Conservation (phyloP, 345 rosid species). For the Erucastrum elatum region DNA sequence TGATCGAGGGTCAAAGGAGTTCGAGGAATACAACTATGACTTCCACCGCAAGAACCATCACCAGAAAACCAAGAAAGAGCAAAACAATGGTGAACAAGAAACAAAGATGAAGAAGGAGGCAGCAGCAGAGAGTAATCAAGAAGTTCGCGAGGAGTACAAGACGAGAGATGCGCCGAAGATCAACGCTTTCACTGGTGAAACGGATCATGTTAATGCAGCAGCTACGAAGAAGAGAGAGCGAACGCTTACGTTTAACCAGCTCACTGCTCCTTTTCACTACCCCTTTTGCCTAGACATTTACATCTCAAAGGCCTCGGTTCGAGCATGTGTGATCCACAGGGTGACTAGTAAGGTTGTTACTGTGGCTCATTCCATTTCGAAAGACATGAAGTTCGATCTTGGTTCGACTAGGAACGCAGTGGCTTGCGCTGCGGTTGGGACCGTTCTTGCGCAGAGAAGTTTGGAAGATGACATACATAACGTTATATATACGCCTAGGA, state of each 20-base stretch:
- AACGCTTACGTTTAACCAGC: slow-evolving; percentile 77
- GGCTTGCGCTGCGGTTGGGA: slow-evolving; percentile 73
- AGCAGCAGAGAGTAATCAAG: slow-evolving; percentile 33
- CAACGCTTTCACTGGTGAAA: slow-evolving; percentile 21
- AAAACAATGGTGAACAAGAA: slow-evolving; percentile 31
- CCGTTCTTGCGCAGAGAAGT: slow-evolving; percentile 73
- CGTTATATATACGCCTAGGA: slow-evolving; percentile 73
- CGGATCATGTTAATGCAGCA: background rate
- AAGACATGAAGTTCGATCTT: slow-evolving; percentile 83
- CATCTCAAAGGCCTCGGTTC: slow-evolving; percentile 77
- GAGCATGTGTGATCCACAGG: slow-evolving; percentile 80
- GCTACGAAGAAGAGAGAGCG: slow-evolving; percentile 50
- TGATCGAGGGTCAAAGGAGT: slow-evolving; percentile 75
- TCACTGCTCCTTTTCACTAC: slow-evolving; percentile 80
- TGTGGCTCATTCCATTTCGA: slow-evolving; percentile 85
- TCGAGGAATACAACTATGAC: slow-evolving; percentile 69
- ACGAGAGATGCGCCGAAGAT: slow-evolving; percentile 28
- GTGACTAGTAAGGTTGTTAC: slow-evolving; percentile 85
- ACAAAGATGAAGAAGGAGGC: slow-evolving; percentile 36
- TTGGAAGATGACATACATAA: slow-evolving; percentile 80
- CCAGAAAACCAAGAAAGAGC: slow-evolving; percentile 40
- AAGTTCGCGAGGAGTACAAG: slow-evolving; percentile 35
- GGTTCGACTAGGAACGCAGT: slow-evolving; percentile 65
- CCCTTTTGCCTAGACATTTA: slow-evolving; percentile 85
- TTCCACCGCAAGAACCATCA: slow-evolving; percentile 66